Conservation (phyloP, 2,329 filamentous ascomycete genomes). For the Calonectria naviculata region DNA sequence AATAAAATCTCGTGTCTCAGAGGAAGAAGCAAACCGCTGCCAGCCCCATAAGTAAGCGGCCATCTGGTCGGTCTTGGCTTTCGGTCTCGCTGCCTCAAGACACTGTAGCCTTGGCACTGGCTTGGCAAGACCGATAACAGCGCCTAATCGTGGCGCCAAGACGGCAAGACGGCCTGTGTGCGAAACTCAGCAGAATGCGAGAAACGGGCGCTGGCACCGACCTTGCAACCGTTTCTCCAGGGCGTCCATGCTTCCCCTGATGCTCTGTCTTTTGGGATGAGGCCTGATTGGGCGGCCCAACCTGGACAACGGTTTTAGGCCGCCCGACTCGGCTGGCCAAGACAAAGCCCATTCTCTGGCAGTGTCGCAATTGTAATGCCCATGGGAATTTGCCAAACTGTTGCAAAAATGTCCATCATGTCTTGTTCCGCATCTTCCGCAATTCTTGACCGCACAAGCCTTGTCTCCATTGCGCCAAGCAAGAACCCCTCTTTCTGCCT, state of each 20-base stretch:
- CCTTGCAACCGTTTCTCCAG: neutral
- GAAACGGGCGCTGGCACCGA: neutral
- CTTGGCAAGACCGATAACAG: neutral
- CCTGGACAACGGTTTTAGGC: neutral
- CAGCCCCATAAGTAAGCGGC: neutral
- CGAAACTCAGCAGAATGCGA: neutral
- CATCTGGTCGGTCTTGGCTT: neutral
- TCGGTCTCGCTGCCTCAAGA: neutral
- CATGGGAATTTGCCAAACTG: neutral
- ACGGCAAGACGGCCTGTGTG: slow-evolving; percentile 20
- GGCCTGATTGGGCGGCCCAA: neutral
- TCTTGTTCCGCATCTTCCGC: neutral
- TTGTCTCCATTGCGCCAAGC: neutral
- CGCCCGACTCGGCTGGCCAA: neutral
- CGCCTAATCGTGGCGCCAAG: slow-evolving; percentile 12
- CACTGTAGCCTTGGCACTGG: slow-evolving; percentile 2
- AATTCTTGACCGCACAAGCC: neutral
- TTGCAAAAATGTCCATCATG: neutral
- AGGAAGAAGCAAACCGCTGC: no score
- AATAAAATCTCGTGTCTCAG: neutral
- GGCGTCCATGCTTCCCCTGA: neutral
- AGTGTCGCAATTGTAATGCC: neutral
- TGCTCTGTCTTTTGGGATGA: neutral
- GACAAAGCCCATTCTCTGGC: neutral
- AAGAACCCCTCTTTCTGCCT: neutral